Conservation (phyloP, 208 protist species). For the Trypanosoma rangeli region DNA sequence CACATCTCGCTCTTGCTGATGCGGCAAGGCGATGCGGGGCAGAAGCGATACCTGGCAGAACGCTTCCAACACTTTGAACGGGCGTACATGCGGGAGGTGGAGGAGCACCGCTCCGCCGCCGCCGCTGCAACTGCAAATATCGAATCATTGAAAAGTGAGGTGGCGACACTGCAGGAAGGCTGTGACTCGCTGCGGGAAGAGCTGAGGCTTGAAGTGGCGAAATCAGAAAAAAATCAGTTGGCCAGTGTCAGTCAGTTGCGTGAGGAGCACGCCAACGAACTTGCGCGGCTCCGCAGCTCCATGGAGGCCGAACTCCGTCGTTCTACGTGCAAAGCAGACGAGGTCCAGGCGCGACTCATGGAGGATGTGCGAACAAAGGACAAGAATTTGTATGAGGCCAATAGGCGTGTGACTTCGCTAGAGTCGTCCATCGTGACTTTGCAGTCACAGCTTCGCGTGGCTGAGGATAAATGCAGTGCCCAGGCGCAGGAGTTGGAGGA, state of each 20-base stretch:
- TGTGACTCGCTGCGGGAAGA: constrained; percentile 25
- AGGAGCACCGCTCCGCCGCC: constrained; percentile 27
- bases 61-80: constrained; percentile 76
- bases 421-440: constrained; percentile 37
- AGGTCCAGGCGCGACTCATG: constrained; percentile 33
- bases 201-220: constrained; percentile 15
- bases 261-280: constrained; percentile 31
- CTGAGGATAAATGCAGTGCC: constrained; percentile 37
- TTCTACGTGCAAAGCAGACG: constrained; percentile 23
- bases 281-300: constrained; percentile 21
- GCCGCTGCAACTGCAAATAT: constrained; percentile 24
- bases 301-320: constrained; percentile 21
- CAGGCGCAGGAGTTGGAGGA: constrained; percentile 49
- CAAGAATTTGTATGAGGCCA: constrained; percentile 25
- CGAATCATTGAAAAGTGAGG: constrained; percentile 33
- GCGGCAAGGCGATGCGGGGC: constrained; percentile 76
- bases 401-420: constrained; percentile 20
- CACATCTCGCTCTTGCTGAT: constrained; percentile 76
- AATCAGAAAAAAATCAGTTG: constrained; percentile 33
- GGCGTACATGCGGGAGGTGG: constrained; percentile 18
- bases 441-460: constrained; percentile 40
- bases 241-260: constrained; percentile 21
- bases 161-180: constrained; percentile 24
- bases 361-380: constrained; percentile 34
- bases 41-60: constrained; percentile 85